These are phyloP conservation scores for Euphorbia corollata DNA, from an alignment of 441 rosid species.

Conservation along the genomic window DNA sequence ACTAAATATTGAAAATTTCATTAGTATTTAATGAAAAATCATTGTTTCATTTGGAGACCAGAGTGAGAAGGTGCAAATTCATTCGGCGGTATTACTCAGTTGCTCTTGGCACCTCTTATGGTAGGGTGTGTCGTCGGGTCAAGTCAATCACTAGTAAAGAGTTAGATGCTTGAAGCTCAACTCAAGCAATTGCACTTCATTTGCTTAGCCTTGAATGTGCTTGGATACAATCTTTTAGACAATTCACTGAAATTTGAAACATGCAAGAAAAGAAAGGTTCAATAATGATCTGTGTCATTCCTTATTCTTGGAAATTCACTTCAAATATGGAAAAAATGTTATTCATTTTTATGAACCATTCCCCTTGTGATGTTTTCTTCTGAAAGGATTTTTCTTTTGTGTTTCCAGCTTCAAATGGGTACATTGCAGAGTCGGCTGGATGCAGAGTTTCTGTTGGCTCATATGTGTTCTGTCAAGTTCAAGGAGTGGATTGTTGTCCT, in stretches of 20 bases:
- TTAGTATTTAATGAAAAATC: neutral
- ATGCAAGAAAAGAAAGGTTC: neutral
- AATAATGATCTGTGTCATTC: neutral
- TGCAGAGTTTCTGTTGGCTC: constrained; percentile 95
- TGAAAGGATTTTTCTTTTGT: constrained; percentile 7
- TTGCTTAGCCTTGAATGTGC: neutral
- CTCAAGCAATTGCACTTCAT: neutral
- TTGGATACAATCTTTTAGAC: neutral
- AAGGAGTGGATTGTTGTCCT: constrained; percentile 98
- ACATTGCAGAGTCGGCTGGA: constrained; percentile 84
- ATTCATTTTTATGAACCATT: neutral
- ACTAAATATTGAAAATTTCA: neutral
- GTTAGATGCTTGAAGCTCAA: neutral
- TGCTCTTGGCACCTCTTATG: neutral
- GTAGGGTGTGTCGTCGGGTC: neutral
- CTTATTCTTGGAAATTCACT: neutral
- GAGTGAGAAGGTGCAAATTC: neutral
- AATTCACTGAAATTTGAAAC: neutral
- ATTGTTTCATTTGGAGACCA: neutral
- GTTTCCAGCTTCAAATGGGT: constrained; percentile 84
- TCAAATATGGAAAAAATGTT: neutral
- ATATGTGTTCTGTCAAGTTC: constrained; percentile 97
- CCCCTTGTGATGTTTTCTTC: neutral
- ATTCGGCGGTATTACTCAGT: neutral
- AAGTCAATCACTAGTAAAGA: neutral